Evolutionary conservation across 2,329 filamentous ascomycete genomes (phyloP), one percentile per base, ranked within the genome.

Genomic region (Metarhizium sp.): DNA sequence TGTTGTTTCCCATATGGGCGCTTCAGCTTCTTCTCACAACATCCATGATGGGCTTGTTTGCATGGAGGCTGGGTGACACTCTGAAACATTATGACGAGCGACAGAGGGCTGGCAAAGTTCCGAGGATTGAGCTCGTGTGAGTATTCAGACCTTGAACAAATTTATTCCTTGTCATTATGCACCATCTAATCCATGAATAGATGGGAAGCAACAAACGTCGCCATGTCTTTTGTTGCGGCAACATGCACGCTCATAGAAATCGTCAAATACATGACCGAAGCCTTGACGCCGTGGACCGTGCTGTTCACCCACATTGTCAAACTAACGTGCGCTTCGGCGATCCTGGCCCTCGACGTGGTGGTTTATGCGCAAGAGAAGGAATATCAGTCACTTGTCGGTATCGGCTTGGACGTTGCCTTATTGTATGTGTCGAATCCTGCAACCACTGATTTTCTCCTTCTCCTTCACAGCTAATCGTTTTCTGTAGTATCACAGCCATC

Each of bases 201-300:
- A 34, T 83, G 80, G 79, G 77, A 81, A 64, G 69, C 65, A 25
- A 74, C 73, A 52, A 82, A 81, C 59, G 72, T 83, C 51, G 72
- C 58, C 53, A 70, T 82, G 53, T 76, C 78, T 16, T 64, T 76
- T 30, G 57, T 78, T 42, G 72, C 75, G 0, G 72, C 79, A 6
- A 38, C 75, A 36, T 72, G 78, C 63, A 78, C 72, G 14, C 64
- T 76, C 46, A 62, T 77, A 56, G 76, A 80, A 59, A 70, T 80
- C 36, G 73, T 69, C 47, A 75, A 69, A 59, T 75, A 72, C 56
- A 69, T 73, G 50, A 69, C 73, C 34, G 78, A 81, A 63, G 72
- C 74, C 1, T 64, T 83, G 54, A 82, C 80, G 11, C 79, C 80
- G 2, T 76, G 79, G 65, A 75, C 74, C 5, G 74, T 83, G 70